These are phyloP conservation scores for Rosa rugosa DNA, from an alignment of 306 rosid genomes.

Conservation along the genomic window DNA sequence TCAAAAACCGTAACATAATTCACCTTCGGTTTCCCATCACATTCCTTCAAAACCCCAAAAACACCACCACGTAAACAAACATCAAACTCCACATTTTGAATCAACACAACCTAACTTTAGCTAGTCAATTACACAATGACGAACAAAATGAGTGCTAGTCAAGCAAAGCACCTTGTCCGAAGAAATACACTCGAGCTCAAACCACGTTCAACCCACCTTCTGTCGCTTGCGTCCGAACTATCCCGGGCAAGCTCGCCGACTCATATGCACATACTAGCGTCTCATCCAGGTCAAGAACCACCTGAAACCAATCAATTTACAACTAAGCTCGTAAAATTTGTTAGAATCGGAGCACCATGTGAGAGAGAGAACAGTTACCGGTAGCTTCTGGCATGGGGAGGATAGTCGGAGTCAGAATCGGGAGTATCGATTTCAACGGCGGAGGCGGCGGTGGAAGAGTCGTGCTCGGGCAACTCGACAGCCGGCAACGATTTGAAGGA, in stretches of 20 bases:
- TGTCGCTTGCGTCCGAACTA: conserved; percentile 64
- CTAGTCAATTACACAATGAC: neutral
- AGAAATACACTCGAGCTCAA: conserved; percentile 83
- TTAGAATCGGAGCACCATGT: neutral
- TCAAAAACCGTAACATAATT: conserved; percentile 92
- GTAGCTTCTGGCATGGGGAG: conserved; percentile 39
- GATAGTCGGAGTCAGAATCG: conserved; percentile 30
- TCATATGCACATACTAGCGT: conserved; percentile 91
- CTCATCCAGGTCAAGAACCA: conserved; percentile 96
- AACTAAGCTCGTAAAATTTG: too few relatives aligned
- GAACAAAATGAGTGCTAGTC: neutral
- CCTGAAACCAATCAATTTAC: conserved; percentile 35
- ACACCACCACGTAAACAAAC: neutral
- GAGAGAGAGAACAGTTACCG: conserved; percentile 40
- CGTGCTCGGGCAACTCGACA: conserved; percentile 59
- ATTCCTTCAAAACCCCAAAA: conserved; percentile 57
- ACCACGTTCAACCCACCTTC: conserved; percentile 92
- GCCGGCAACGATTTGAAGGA: conserved; percentile 80
- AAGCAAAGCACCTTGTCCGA: conserved; percentile 62
- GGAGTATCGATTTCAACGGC: conserved; percentile 51
- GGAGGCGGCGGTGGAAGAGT: conserved; percentile 38
- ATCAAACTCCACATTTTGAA: neutral
- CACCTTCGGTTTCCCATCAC: conserved; percentile 72
- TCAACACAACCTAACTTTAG: neutral
- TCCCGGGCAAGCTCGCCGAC: conserved; percentile 70